A percentile compares a stretch with the other conserved stretches of the same genome.
phyloP scores from a whole-genome alignment of 371 early-diverging fungal species.

The Mucor lusitanicus region DNA sequence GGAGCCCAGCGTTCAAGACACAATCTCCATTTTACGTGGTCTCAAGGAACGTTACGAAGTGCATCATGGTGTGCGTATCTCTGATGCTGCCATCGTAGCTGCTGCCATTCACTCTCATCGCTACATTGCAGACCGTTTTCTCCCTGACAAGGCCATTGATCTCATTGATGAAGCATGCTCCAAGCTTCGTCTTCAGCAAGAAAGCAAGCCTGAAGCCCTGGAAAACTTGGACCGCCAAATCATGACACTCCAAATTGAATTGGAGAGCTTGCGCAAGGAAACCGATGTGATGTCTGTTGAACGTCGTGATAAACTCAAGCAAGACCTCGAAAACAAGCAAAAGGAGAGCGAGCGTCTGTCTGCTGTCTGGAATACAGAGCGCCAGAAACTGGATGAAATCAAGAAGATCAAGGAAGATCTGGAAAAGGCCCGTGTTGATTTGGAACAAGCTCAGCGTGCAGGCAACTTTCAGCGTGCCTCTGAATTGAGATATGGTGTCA shows the following conservation, averaged over 20 bases:
- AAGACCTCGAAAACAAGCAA: slow-evolving; percentile 66
- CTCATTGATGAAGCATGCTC: slow-evolving; percentile 90
- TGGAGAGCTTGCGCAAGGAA: slow-evolving; percentile 77
- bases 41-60: slow-evolving; percentile 84
- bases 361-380: slow-evolving; percentile 73
- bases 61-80: slow-evolving; percentile 86
- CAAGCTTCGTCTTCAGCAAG: slow-evolving; percentile 77
- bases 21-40: slow-evolving; percentile 83
- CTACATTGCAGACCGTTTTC: slow-evolving; percentile 71
- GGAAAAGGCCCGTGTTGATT: slow-evolving; percentile 78
- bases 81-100: slow-evolving; percentile 80
- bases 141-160: slow-evolving; percentile 80
- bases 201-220: slow-evolving; percentile 82
- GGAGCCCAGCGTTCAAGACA: slow-evolving; percentile 77
- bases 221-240: slow-evolving; percentile 75
- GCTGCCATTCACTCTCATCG: slow-evolving; percentile 81
- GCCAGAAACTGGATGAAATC: slow-evolving; percentile 70
- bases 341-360: slow-evolving; percentile 63
- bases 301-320: slow-evolving; percentile 66
- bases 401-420: slow-evolving; percentile 71
- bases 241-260: slow-evolving; percentile 75
- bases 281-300: slow-evolving; percentile 72
- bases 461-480: slow-evolving; percentile 79
- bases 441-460: slow-evolving; percentile 69
- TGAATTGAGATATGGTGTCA: slow-evolving; percentile 85